Evolutionary conservation across 176 grass and related monocot species (phyloP).

Genomic region (Canna indica): DNA sequence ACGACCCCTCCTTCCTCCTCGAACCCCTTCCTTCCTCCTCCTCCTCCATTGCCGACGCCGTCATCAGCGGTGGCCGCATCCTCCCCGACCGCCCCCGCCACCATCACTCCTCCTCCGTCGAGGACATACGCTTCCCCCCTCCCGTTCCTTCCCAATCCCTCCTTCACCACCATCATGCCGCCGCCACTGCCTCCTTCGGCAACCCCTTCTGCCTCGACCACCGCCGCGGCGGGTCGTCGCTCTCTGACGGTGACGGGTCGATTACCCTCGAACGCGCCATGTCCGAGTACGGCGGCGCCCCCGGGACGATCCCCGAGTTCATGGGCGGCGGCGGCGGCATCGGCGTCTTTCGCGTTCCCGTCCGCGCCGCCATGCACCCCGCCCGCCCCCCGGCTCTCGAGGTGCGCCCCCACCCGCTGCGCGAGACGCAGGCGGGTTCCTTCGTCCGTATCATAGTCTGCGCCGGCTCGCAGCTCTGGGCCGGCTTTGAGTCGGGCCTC

Average conservation of each 20-base stretch:
- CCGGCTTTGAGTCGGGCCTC: slow-evolving; percentile 62
- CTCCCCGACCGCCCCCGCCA: not conserved
- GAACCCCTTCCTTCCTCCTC: not conserved
- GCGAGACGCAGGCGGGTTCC: slow-evolving; percentile 75
- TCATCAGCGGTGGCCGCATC: not conserved
- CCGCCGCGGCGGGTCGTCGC: slow-evolving; percentile 2
- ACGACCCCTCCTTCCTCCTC: not conserved
- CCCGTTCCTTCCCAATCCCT: not conserved
- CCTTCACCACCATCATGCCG: not conserved
- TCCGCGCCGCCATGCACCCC: slow-evolving; percentile 74
- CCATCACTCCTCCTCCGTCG: not conserved
- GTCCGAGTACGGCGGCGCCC: slow-evolving; percentile 61
- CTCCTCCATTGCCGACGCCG: slow-evolving; percentile 28
- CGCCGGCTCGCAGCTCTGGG: slow-evolving; percentile 47
- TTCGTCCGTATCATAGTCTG: slow-evolving; percentile 60
- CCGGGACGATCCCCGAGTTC: slow-evolving; percentile 65
- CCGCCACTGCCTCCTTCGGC: not conserved
- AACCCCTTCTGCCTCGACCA: slow-evolving; percentile 6
- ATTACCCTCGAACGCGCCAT: slow-evolving; percentile 73
- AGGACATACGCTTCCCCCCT: not conserved
- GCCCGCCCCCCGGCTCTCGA: slow-evolving; percentile 59
- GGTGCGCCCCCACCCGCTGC: slow-evolving; percentile 64
- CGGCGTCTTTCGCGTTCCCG: slow-evolving; percentile 68
- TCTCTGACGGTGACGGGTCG: slow-evolving; percentile 38
- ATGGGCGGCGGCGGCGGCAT: slow-evolving; percentile 44